These are phyloP conservation scores for Silene uniflora DNA, from an alignment of 148 eudicot genomes.

Conservation along the genomic window DNA sequence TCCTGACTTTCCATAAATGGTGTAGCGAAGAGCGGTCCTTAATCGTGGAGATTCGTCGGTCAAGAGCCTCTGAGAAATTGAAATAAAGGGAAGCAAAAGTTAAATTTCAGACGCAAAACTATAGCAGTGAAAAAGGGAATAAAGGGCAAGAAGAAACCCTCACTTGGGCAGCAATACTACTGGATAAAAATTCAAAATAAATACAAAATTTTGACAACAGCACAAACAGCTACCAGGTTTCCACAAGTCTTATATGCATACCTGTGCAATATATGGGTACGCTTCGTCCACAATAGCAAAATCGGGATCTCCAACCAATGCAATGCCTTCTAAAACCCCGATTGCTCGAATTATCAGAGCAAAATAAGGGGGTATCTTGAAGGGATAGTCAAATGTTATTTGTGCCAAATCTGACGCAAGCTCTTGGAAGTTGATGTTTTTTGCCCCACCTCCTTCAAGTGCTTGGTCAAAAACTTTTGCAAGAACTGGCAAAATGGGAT, in stretches of 20 bases:
- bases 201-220: neutral
- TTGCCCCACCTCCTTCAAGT: constrained; percentile 99
- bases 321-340: constrained; percentile 98
- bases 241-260: constrained; percentile 27
- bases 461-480: constrained; percentile 99
- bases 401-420: constrained; percentile 97
- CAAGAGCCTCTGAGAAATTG: constrained; percentile 62
- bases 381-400: constrained; percentile 96
- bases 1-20: constrained; percentile 92
- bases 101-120: neutral
- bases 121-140: neutral
- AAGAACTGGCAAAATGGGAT: constrained; percentile 91
- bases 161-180: neutral
- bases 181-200: neutral
- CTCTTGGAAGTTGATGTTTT: constrained; percentile 94
- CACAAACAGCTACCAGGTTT: neutral
- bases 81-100: neutral
- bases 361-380: constrained; percentile 96
- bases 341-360: constrained; percentile 98
- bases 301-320: constrained; percentile 94
- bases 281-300: constrained; percentile 99
- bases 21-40: constrained; percentile 87
- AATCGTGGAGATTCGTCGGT: constrained; percentile 97
- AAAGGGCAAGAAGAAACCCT: neutral
- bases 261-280: constrained; percentile 99